Conservation (phyloP, 768 basidiomycete species). For the Rhizopogon salebrosus region DNA sequence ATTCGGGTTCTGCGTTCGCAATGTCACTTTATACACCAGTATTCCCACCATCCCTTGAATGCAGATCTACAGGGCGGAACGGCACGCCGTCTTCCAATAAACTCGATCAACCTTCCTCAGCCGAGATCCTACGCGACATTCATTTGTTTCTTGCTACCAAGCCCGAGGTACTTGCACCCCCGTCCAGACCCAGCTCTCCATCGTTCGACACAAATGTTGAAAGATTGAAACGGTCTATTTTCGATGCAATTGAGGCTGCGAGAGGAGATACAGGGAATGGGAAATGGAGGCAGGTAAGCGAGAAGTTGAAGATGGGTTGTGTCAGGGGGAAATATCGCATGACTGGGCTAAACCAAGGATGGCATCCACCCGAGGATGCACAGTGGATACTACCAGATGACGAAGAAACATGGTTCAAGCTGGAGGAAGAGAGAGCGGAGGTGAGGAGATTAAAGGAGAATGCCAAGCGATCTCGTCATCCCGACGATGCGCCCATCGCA, state of each 20-base stretch:
- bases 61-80: slow-evolving; percentile 2
- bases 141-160: slow-evolving; percentile 28
- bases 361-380: slow-evolving; percentile 16
- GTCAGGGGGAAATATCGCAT: slow-evolving; percentile 31
- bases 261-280: slow-evolving; percentile 37
- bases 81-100: slow-evolving; percentile 2
- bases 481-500: background rate
- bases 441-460: slow-evolving; percentile 12
- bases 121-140: slow-evolving; percentile 24
- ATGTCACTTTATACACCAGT: slow-evolving; percentile 33
- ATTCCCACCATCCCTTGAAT: slow-evolving; percentile 21
- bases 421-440: slow-evolving; percentile 32
- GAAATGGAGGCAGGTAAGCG: slow-evolving; percentile 41
- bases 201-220: slow-evolving; percentile 20
- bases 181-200: slow-evolving; percentile 31
- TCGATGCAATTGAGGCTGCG: slow-evolving; percentile 30
- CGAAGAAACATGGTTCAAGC: slow-evolving; percentile 45
- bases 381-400: slow-evolving; percentile 38
- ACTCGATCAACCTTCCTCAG: slow-evolving; percentile 8
- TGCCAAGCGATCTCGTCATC: slow-evolving; percentile 9
- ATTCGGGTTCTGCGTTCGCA: background rate
- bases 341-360: slow-evolving; percentile 18
- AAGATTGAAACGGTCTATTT: slow-evolving; percentile 29
- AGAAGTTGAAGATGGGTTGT: slow-evolving; percentile 34
- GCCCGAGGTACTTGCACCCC: slow-evolving; percentile 27